These are phyloP conservation scores for Coemansia reversa DNA, from an alignment of 192 early-diverging fungal genomes.

Conservation along the genomic window DNA sequence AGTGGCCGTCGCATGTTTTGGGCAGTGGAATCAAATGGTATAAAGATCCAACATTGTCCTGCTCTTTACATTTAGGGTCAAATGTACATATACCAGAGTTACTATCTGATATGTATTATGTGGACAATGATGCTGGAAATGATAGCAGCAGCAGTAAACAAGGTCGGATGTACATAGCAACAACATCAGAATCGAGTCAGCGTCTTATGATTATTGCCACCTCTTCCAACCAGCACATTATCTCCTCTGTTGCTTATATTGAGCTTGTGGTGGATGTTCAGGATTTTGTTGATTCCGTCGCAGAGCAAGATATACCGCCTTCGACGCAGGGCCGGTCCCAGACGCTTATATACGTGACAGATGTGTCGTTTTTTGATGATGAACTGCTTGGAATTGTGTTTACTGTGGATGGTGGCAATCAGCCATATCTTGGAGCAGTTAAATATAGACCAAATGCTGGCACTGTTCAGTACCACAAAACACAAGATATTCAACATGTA, in stretches of 20 bases:
- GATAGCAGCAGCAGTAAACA: neutral
- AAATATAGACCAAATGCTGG: conserved; percentile 12
- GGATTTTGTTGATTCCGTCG: too few relatives aligned
- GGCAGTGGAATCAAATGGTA: conserved; percentile 28
- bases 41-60: neutral
- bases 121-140: neutral
- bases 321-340: neutral
- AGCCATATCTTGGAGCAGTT: conserved; percentile 28
- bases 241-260: neutral
- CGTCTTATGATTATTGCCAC: neutral
- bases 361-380: conserved; percentile 40
- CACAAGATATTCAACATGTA: neutral
- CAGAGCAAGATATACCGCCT: too few relatives aligned
- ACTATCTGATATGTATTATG: conserved; percentile 12
- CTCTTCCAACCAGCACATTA: neutral
- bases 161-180: conserved; percentile 1
- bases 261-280: conserved; percentile 9
- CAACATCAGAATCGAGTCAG: neutral
- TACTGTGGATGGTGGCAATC: conserved; percentile 24
- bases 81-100: neutral
- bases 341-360: conserved; percentile 14
- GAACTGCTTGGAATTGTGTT: conserved; percentile 25
- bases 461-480: neutral
- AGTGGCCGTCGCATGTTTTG: conserved; percentile 39
- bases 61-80: neutral